These are phyloP conservation scores for Calonectria pseudoturangicola DNA, from an alignment of 2,329 filamentous ascomycete genomes.

Conservation along the genomic window DNA sequence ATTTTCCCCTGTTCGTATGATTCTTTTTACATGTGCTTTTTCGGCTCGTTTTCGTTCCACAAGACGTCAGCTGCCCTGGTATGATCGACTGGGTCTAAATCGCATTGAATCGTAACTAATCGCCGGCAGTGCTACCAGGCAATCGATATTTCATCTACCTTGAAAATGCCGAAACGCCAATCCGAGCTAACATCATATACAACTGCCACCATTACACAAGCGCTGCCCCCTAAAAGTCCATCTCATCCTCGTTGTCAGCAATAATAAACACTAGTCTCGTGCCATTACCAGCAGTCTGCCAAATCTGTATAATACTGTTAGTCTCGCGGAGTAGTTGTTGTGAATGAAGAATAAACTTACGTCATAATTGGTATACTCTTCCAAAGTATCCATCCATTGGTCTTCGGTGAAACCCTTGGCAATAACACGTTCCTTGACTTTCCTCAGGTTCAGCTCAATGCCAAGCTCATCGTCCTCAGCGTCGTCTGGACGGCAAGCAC, in stretches of 20 bases:
- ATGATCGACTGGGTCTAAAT: slow-evolving; percentile 25
- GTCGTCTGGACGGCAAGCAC: slow-evolving; percentile 86
- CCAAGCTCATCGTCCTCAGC: slow-evolving; percentile 72
- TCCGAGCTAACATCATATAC: slow-evolving; percentile 47
- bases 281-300: slow-evolving; percentile 85
- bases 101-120: slow-evolving; percentile 43
- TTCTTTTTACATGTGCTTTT: not conserved
- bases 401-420: slow-evolving; percentile 98
- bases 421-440: slow-evolving; percentile 92
- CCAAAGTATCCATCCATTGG: slow-evolving; percentile 89
- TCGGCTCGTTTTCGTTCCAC: not conserved
- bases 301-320: slow-evolving; percentile 75
- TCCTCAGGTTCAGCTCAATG: slow-evolving; percentile 87
- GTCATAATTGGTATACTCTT: slow-evolving; percentile 91
- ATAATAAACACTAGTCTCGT: slow-evolving; percentile 83
- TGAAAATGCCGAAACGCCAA: slow-evolving; percentile 58
- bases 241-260: slow-evolving; percentile 70
- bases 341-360: slow-evolving; percentile 76
- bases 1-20: not conserved
- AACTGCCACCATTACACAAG: slow-evolving; percentile 44
- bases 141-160: slow-evolving; percentile 47
- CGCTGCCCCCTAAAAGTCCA: slow-evolving; percentile 60
- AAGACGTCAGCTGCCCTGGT: not conserved
- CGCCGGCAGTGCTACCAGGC: slow-evolving; percentile 42
- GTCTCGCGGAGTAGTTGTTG: slow-evolving; percentile 45